These are phyloP conservation scores for Dryadomyces sulphureus DNA, from an alignment of 2,329 filamentous ascomycete genomes.

Conservation along the genomic window DNA sequence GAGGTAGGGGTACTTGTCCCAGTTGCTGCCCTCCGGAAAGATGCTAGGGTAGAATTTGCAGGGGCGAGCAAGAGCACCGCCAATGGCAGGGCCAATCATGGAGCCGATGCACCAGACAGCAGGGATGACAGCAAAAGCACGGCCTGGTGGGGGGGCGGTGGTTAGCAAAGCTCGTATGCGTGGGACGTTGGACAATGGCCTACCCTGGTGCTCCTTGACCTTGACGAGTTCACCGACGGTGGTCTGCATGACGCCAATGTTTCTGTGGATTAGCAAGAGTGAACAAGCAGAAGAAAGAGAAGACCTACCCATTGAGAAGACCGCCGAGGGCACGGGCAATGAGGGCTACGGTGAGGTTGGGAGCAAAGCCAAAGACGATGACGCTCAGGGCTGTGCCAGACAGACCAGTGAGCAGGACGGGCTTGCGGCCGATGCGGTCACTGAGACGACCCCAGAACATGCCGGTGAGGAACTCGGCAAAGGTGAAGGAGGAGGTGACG, in stretches of 20 bases:
- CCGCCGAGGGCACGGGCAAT: constrained; percentile 81
- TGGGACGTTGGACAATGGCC: constrained; percentile 23
- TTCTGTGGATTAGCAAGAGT: constrained; percentile 31
- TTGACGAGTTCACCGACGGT: constrained; percentile 91
- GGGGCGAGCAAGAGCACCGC: constrained; percentile 76
- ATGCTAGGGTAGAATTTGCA: constrained; percentile 65
- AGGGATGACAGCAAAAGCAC: constrained; percentile 94
- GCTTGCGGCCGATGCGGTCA: constrained; percentile 83
- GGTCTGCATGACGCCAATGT: constrained; percentile 89
- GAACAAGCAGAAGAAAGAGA: constrained; percentile 9
- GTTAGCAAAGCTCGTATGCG: background rate
- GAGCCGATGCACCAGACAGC: constrained; percentile 97
- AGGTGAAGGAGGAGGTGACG: constrained; percentile 91
- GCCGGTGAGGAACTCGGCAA: constrained; percentile 87
- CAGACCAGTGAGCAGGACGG: constrained; percentile 78
- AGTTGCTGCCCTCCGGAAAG: constrained; percentile 61
- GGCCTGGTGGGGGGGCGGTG: constrained; percentile 35
- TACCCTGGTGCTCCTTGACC: constrained; percentile 82
- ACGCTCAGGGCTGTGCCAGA: constrained; percentile 87
- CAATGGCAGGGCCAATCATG: constrained; percentile 82
- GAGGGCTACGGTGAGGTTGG: constrained; percentile 67
- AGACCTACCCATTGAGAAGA: constrained; percentile 70
- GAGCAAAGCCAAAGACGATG: constrained; percentile 79
- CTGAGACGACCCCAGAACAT: constrained; percentile 89
- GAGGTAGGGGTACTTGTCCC: constrained; percentile 78